Percentiles rank a stretch among this genome's conserved stretches.
These are phyloP conservation scores for Letharia lupina DNA, from an alignment of 495 filamentous ascomycete species.

Conservation along the genomic window DNA sequence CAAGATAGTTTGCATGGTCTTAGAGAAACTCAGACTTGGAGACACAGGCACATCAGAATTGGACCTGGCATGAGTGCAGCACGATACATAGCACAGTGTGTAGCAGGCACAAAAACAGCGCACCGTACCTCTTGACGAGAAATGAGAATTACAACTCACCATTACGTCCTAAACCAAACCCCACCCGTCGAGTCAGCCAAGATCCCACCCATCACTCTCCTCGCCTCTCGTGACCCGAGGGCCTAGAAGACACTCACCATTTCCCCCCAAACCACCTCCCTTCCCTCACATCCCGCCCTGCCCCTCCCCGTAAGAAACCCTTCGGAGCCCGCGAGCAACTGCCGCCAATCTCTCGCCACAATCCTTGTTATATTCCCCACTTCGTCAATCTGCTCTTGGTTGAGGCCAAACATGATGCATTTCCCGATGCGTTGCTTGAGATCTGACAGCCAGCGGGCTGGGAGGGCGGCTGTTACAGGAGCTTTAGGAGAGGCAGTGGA, in stretches of 20 bases:
- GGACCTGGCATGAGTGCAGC: neutral
- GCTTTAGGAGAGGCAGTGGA: neutral
- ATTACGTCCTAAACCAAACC: constrained; percentile 42
- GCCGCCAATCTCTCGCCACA: constrained; percentile 67
- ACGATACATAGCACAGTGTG: neutral
- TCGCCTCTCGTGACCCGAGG: neutral
- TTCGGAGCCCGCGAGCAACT: constrained; percentile 66
- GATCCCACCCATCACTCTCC: constrained; percentile 2
- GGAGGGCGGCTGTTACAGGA: constrained; percentile 12
- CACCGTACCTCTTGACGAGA: neutral
- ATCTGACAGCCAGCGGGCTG: constrained; percentile 65
- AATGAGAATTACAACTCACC: constrained; percentile 34
- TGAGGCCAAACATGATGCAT: constrained; percentile 74
- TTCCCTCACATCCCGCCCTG: constrained; percentile 57
- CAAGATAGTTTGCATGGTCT: neutral
- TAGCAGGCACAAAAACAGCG: neutral
- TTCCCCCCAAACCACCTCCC: constrained; percentile 82
- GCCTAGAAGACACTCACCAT: constrained; percentile 48
- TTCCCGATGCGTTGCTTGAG: constrained; percentile 67
- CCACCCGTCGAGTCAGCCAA: constrained; percentile 14
- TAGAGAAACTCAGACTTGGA: neutral
- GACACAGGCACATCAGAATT: neutral
- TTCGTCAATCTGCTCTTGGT: constrained; percentile 47
- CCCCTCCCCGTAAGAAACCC: constrained; percentile 66
- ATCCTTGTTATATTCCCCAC: constrained; percentile 54